These are phyloP conservation scores for Drechslera avenae DNA, from an alignment of 2,329 filamentous ascomycete species.

Conservation along the genomic window DNA sequence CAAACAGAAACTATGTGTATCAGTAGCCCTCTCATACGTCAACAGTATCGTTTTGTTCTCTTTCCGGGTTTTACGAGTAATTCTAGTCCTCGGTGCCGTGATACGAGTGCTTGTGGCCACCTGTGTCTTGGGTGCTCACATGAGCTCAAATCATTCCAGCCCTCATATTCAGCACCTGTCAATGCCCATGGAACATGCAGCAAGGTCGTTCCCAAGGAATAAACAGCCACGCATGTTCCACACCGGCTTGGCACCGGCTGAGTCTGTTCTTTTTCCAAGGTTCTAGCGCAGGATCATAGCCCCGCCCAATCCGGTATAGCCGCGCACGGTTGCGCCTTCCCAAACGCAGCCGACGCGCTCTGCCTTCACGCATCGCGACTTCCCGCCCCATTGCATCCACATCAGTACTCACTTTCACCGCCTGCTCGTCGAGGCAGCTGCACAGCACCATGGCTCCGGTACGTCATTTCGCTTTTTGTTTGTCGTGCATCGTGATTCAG, in stretches of 20 bases:
- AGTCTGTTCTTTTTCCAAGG: background rate
- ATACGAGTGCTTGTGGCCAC: too few species aligned
- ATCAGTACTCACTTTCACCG: conserved; percentile 24
- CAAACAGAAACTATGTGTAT: too few species aligned
- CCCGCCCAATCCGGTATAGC: conserved; percentile 12
- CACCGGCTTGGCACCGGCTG: background rate
- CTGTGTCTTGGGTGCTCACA: too few species aligned
- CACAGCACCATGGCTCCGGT: conserved; percentile 41
- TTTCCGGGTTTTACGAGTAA: too few species aligned
- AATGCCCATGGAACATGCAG: too few species aligned
- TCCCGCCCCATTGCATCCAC: conserved; percentile 32
- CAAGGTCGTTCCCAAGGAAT: too few species aligned
- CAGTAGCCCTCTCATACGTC: too few species aligned
- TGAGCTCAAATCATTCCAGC: too few species aligned
- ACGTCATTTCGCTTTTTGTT: conserved; percentile 24
- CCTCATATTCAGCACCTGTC: too few species aligned
- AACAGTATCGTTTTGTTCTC: too few species aligned
- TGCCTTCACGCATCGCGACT: conserved; percentile 40
- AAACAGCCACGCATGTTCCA: too few species aligned
- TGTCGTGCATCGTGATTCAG: conserved; percentile 1
- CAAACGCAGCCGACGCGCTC: conserved; percentile 39
- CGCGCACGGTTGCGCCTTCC: conserved; percentile 32
- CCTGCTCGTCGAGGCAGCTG: conserved; percentile 25
- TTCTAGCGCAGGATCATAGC: background rate
- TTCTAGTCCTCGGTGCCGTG: too few species aligned